Base-by-base conservation (phyloP, 1,284 basidiomycete species). In the Naganishia sp. region DNA sequence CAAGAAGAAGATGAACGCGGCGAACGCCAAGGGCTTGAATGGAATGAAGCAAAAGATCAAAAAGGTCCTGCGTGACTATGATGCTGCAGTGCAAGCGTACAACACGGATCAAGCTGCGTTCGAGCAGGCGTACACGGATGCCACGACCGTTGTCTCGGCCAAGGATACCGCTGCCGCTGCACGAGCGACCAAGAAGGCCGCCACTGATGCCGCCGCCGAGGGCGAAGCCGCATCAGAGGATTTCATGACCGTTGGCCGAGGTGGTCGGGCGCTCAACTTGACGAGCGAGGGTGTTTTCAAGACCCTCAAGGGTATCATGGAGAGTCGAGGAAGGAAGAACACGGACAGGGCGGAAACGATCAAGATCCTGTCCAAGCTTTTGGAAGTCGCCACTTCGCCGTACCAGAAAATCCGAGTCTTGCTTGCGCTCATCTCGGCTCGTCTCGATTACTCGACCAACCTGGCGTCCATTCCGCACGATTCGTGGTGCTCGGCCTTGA, bases 1-100 rank as follows among this genome's bases (percentile, higher is more conserved):
- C 81, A 97, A 97, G 83, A 97, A 97, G 83, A 99, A 98, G 83
- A 93, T 96, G 89, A 95, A 95, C 73, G 91, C 93, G 1, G 89
- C 86, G 70, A 95, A 95, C 76, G 90, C 93, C 55, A 94, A 92
- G 77, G 94, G 94, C 1, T 84, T 98, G 73, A 98, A 94, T 71
- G 90, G 90, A 31, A 92, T 97, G 87, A 97, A 94, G 82, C 94
- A 98, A 81, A 98, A 95, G 79, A 84, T 98, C 69, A 94, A 91
- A 81, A 98, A 95, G 82, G 85, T 89, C 39, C 76, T 84, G 68
- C 96, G 94, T 80, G 96, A 98, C 77, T 86, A 92, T 76, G 96
- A 98, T 81, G 81, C 81, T 45, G 88, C 90, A 69, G 79, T 97
- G 58, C 87, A 87, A 74, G 85, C 85, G 69, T 97, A 88, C 83